Evolutionary conservation across 2,329 filamentous ascomycete genomes (phyloP).

Genomic region (Colletotrichum caudatum): DNA sequence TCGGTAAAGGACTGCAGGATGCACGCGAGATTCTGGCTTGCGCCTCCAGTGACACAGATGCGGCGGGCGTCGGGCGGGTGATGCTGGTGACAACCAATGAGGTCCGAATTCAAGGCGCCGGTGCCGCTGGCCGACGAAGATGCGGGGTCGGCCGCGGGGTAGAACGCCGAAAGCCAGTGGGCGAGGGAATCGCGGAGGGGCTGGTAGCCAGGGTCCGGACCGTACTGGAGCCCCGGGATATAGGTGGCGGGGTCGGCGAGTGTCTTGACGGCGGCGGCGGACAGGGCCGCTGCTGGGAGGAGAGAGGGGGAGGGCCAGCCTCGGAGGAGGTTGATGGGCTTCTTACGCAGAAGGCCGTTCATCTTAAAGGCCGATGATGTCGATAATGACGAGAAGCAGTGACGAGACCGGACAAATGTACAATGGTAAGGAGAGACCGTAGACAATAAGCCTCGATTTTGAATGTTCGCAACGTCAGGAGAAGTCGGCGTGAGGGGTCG

Average conservation of each 20-base stretch:
- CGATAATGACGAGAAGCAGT: background rate
- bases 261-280: constrained; percentile 69
- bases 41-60: constrained; percentile 86
- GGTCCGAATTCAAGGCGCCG: background rate
- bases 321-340: constrained; percentile 72
- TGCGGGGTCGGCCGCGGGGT: constrained; percentile 51
- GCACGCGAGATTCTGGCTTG: constrained; percentile 83
- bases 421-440: too few relatives aligned
- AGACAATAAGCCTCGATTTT: background rate
- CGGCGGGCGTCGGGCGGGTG: constrained; percentile 62
- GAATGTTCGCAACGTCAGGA: background rate
- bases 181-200: constrained; percentile 78
- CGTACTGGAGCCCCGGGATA: constrained; percentile 79
- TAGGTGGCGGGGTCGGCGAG: constrained; percentile 71
- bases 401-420: background rate
- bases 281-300: constrained; percentile 73
- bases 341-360: constrained; percentile 45
- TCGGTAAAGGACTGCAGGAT: constrained; percentile 86
- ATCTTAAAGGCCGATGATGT: constrained; percentile 4
- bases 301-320: constrained; percentile 76
- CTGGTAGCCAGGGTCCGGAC: constrained; percentile 79
- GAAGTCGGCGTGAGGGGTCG: constrained; percentile 21
- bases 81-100: background rate
- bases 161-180: constrained; percentile 76
- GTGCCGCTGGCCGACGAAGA: background rate